Base-by-base conservation (phyloP, 352 stramenopile species). In the Phytophthora idaei region DNA sequence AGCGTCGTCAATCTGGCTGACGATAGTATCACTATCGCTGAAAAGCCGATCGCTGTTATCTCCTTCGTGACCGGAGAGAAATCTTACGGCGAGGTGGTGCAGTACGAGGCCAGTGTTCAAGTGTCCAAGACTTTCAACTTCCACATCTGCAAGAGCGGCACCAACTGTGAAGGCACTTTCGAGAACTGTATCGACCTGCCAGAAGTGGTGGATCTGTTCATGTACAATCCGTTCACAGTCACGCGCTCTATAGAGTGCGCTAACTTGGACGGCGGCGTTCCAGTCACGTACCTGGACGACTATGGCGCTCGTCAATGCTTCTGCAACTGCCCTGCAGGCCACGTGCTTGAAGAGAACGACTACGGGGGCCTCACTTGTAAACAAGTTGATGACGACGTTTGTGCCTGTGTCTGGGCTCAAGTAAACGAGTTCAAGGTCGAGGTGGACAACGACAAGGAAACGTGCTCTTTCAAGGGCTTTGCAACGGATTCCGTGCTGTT, bases 201-300 rank as follows among this genome's bases (percentile, higher is more conserved):
- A 4, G 58, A 84, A 11, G 49, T 42, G 0, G 69, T 77, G 2
- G 78, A 90, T 27, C 56, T 92, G 46, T 90, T 83, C 66, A 71
- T 85, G 69, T 90, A 87, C 73, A 88, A 89, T 31, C 81, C 83
- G 54, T 85, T 87, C 64, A 75, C 65, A 8, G 62, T 86, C 34
- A 66, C 63, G 7, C 76, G 78, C 0, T 71, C 67, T 11, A 25
- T 82, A 15, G 45, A 83, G 12, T 92, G 83, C 37, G 59, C 46
- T 1, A 10, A 66, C 2, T 51, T 90, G 37, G 47, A 59, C 2
- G 60, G 56, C 9, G 81, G 79, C n/a, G 59, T 90, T 4, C 81
- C 83, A 0, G 76, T 90, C 37, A 73, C 73, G 6, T 89, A 83
- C 45, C 7, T 83, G 5, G 62, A 87, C 53, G 36, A 58, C 4